A percentile compares a stretch with the other conserved stretches of the same genome.
Evolutionary conservation across 202 grass and related monocot species (phyloP).

Genomic region (Hordeum pubiflorum): DNA sequence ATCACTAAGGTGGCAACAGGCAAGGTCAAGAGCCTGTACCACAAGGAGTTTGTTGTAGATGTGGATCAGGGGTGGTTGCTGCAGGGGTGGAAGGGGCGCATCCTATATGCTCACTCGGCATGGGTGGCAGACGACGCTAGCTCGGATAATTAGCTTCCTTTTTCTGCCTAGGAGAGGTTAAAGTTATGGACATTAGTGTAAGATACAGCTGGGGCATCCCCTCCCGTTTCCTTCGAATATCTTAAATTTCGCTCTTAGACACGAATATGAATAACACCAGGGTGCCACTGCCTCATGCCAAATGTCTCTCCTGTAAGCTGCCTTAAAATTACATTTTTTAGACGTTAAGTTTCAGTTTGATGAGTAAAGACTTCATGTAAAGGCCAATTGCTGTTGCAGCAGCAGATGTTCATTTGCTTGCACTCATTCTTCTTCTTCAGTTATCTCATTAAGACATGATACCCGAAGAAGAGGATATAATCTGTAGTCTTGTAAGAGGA

Average conservation of each 20-base stretch:
- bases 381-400: neutral
- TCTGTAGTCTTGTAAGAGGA: neutral
- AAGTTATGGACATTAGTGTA: neutral
- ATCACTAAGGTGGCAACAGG: constrained; percentile 27
- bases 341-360: neutral
- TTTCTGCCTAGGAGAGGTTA: neutral
- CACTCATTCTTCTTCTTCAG: neutral
- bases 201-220: neutral
- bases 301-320: neutral
- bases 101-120: constrained; percentile 45
- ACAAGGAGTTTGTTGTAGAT: constrained; percentile 55
- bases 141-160: neutral
- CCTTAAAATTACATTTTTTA: neutral
- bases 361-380: neutral
- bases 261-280: neutral
- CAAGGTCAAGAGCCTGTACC: constrained; percentile 39
- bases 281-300: neutral
- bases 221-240: neutral
- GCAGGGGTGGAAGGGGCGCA: constrained; percentile 77
- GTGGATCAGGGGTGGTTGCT: constrained; percentile 55
- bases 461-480: neutral
- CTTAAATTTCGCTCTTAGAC: neutral
- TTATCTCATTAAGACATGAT: neutral
- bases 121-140: constrained; percentile 34
- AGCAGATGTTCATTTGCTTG: neutral